These are phyloP conservation scores for Penicillium verrucosum DNA, from an alignment of 2,329 filamentous ascomycete species.

Conservation along the genomic window DNA sequence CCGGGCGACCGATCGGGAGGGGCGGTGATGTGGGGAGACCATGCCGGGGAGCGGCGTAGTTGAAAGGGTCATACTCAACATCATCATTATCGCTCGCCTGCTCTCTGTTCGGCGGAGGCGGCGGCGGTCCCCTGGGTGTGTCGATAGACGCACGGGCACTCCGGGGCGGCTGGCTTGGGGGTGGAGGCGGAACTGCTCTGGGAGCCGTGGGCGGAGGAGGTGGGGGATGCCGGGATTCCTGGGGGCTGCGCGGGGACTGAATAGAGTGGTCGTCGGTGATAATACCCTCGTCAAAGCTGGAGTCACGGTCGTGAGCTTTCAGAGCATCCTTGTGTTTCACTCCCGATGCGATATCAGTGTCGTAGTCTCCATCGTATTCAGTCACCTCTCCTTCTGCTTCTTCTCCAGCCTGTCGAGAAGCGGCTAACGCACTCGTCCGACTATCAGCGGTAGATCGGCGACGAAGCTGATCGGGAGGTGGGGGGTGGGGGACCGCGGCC, in stretches of 20 bases:
- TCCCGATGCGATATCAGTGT: conserved; percentile 93
- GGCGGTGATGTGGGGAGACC: conserved; percentile 25
- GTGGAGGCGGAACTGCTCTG: conserved; percentile 61
- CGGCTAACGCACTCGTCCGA: conserved; percentile 39
- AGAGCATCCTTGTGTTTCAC: conserved; percentile 92
- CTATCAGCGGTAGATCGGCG: conserved; percentile 60
- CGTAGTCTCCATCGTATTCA: conserved; percentile 96
- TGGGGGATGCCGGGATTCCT: conserved; percentile 40
- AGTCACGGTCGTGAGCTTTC: conserved; percentile 74
- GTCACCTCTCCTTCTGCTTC: conserved; percentile 77
- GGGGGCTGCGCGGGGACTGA: conserved; percentile 45
- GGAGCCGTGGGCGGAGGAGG: conserved; percentile 59
- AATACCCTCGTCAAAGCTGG: conserved; percentile 68
- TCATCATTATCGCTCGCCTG: conserved; percentile 48
- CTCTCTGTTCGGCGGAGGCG: conserved; percentile 48
- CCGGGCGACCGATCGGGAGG: conserved; percentile 20
- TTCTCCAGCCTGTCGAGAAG: conserved; percentile 49
- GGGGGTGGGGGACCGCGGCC: conserved; percentile 66
- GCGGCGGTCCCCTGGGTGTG: conserved; percentile 33
- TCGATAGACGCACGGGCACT: conserved; percentile 41
- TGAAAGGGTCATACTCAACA: conserved; percentile 51
- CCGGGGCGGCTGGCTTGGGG: conserved; percentile 58
- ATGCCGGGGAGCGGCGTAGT: conserved; percentile 46
- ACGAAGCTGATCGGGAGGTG: conserved; percentile 51
- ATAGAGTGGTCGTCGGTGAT: conserved; percentile 54